These are phyloP conservation scores for Metschnikowia cerradonensis DNA, from an alignment of 805 yeast genomes.

Conservation along the genomic window DNA sequence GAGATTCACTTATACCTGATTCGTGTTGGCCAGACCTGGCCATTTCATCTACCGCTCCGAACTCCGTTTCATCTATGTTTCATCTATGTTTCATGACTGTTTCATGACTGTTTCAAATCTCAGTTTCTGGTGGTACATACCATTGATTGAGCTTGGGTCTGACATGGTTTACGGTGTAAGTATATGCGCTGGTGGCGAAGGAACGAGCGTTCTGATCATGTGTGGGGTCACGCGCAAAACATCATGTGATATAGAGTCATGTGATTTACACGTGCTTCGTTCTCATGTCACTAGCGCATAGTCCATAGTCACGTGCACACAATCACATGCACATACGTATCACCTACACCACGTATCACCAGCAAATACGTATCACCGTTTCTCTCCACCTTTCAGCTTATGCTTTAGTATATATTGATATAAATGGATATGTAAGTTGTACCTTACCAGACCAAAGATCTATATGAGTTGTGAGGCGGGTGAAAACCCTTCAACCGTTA, in stretches of 20 bases:
- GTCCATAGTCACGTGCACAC: neutral
- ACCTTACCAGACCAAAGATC: too few species aligned
- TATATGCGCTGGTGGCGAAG: constrained; percentile 8
- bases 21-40: neutral
- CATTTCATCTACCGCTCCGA: neutral
- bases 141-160: constrained; percentile 75
- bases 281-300: neutral
- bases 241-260: neutral
- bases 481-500: too few species aligned
- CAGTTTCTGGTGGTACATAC: constrained; percentile 31
- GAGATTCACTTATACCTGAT: too few species aligned
- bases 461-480: too few species aligned
- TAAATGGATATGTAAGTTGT: too few species aligned
- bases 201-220: neutral
- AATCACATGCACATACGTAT: too few species aligned
- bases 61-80: neutral
- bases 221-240: neutral
- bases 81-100: neutral
- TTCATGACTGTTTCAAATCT: too few species aligned
- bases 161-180: constrained; percentile 40
- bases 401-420: too few species aligned
- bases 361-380: too few species aligned
- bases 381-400: too few species aligned
- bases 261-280: constrained; percentile 38
- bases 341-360: too few species aligned